phyloP scores from a whole-genome alignment of 2,329 filamentous ascomycete species.

The Thielaviopsis punctulata region DNA sequence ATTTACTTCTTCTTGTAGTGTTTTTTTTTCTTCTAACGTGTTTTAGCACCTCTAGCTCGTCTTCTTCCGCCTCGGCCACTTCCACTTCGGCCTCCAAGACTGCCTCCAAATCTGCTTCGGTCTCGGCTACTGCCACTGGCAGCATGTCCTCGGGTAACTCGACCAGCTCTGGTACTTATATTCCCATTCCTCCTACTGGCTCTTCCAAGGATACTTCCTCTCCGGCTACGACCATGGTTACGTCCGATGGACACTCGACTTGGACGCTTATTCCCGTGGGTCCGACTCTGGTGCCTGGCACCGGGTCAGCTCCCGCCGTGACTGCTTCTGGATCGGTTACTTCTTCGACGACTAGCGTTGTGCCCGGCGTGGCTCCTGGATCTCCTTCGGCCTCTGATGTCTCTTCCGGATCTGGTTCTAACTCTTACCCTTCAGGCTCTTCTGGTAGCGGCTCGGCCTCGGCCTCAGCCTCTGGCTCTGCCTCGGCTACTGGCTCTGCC shows the following conservation, averaged over 20 bases:
- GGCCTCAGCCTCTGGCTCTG: background rate
- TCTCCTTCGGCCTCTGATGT: slow-evolving; percentile 1
- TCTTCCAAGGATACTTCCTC: slow-evolving; percentile 6
- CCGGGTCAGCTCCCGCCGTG: background rate
- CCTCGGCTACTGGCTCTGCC: background rate
- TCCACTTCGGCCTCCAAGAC: background rate
- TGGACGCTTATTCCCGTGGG: background rate
- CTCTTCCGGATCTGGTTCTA: slow-evolving; percentile 1
- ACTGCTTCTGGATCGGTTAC: background rate
- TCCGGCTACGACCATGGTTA: background rate
- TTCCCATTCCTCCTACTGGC: slow-evolving; percentile 1
- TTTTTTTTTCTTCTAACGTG: slow-evolving; percentile 11
- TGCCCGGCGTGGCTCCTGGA: slow-evolving; percentile 9
- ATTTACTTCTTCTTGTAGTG: no score
- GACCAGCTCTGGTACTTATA: background rate
- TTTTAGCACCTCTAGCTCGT: background rate
- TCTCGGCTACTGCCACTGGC: background rate
- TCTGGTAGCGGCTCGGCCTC: background rate
- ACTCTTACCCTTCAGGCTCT: background rate
- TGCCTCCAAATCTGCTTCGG: background rate
- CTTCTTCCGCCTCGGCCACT: background rate
- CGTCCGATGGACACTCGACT: background rate
- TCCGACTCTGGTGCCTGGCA: background rate
- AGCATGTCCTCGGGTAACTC: background rate
- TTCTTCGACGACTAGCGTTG: background rate